Evolutionary conservation across 306 rosid genomes (phyloP), one percentile per base, ranked within the genome.

Genomic region (Neltuma alba): DNA sequence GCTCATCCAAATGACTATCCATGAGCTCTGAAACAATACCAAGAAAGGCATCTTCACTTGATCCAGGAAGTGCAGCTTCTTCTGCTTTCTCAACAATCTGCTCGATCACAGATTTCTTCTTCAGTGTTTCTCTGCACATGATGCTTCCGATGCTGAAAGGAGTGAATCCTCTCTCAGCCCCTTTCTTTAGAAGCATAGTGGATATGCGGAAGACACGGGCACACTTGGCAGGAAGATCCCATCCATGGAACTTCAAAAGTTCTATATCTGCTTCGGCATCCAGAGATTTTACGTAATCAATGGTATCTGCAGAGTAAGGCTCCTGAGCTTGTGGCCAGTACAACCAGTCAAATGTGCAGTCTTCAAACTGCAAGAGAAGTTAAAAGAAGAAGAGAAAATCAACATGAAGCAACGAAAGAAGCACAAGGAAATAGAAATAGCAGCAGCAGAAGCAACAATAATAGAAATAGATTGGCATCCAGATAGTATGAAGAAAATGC

Each of bases 341-440:
- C 47, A 90, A 81, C 94, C 94, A 90, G 45, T 90, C 94, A 79
- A 88, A 90, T 58, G 94, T 90, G 88, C 94, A 90, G 76, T 90
- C 94, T 85, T 90, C 92, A 80, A 86, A 88, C 94, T 90, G 88
- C 77, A 58, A 76, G 70, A 70, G 14, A 44, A 34, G 38, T n/a
- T n/a, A n/a, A n/a, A n/a, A n/a, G 54, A 41, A 25, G 38, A 67
- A n/a, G 21, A 8, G 3, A 20, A 9, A 67, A 61, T 7, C 44
- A 63, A 74, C 76, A 82, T 76, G 72, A 70, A 74, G 58, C 18
- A 52, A 63, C 37, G 12, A 36, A 38, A 27, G 72, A 62, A 18
- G 12, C 15, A 30, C 14, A 41, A 47, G 75, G 74, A 78, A 34
- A 33, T 31, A 42, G 48, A 72, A 70, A 61, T 33, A 70, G 34